A percentile compares a stretch with the other conserved stretches of the same genome.
These are phyloP conservation scores for Aspergillus incahuasiensis DNA, from an alignment of 495 filamentous ascomycete species.

Conservation along the genomic window DNA sequence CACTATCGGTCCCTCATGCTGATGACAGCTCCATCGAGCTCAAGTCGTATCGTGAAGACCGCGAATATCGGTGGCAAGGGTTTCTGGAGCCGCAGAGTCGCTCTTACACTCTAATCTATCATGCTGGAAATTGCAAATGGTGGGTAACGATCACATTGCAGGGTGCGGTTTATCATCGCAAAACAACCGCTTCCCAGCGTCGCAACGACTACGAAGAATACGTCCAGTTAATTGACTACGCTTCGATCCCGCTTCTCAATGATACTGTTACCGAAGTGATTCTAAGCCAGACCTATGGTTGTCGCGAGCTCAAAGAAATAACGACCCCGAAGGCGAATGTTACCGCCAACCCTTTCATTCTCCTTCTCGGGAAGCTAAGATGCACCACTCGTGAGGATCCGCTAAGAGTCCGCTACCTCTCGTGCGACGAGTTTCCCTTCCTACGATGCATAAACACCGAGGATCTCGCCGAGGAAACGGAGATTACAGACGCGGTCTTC, in stretches of 20 bases:
- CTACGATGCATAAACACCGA: constrained; percentile 3
- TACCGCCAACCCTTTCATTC: background rate
- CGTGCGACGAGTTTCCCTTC: constrained; percentile 17
- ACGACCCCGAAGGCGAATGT: constrained; percentile 5
- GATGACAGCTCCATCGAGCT: no score
- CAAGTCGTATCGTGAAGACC: background rate
- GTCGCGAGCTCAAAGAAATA: no score
- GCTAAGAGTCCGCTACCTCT: constrained; percentile 7
- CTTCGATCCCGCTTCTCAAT: constrained; percentile 13
- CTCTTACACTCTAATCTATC: background rate
- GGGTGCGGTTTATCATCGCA: background rate
- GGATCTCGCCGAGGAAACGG: constrained; percentile 9
- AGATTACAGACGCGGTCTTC: constrained; percentile 18
- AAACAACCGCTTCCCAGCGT: background rate
- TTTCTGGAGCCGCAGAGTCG: background rate
- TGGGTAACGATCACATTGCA: background rate
- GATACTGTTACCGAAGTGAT: constrained; percentile 23
- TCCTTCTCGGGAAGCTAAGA: background rate
- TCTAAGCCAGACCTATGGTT: no score
- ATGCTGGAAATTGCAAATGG: background rate
- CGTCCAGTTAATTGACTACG: background rate
- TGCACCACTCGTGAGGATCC: background rate
- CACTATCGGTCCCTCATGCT: no score
- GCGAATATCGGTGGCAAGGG: background rate
- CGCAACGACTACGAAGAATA: background rate